Base-by-base conservation (phyloP, 2,329 filamentous ascomycete species). In the Stachybotrys chartarum region DNA sequence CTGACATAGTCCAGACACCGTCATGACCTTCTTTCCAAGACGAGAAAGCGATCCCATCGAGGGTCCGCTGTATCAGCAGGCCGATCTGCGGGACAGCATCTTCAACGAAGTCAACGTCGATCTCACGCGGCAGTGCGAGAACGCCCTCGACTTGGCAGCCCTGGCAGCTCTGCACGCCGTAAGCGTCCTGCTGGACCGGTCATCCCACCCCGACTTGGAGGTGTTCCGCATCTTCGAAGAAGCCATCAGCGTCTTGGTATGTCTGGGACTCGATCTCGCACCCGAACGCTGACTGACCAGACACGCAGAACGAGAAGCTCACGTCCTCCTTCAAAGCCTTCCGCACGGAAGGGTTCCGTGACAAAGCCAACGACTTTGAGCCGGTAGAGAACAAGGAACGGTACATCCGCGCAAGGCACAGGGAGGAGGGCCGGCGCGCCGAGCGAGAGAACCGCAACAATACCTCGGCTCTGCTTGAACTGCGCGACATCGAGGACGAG, bases 101-200 rank as follows among this genome's bases (percentile, higher is more conserved):
- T 86, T 86, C 61, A 84, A 85, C 59, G 84, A 86, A 59, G 70
- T 86, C 11, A 87, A 86, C 53, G 83, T 84, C 1, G 84, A 87
- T 59, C 72, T 84, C 17, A 84, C 83, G 0, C 78, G 81, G 1
- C 77, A 81, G 7, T 86, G 83, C 53, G 81, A 85, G 53, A 86
- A 82, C 35, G 78, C 82, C 0, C 67, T 84, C 1, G 84, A 87
- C 54, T 75, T 87, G 5, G 84, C 83, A 3, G 83, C 82, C 0
- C 72, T 86, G n/a, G 75, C 84, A 1, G 79, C 81, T 1, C 69
- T 84, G 3, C 83, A 86, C 58, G 82, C 84, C 1, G 77, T 85
- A 3, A 86, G 79, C 1, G 82, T 86, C 0, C 71, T 87, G 1
- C 71, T 87, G 0, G 83, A 86, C 30, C 72, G 79, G 30, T 76